These are phyloP conservation scores for Fusarium anthophilum DNA, from an alignment of 2,329 filamentous ascomycete species.

Conservation along the genomic window DNA sequence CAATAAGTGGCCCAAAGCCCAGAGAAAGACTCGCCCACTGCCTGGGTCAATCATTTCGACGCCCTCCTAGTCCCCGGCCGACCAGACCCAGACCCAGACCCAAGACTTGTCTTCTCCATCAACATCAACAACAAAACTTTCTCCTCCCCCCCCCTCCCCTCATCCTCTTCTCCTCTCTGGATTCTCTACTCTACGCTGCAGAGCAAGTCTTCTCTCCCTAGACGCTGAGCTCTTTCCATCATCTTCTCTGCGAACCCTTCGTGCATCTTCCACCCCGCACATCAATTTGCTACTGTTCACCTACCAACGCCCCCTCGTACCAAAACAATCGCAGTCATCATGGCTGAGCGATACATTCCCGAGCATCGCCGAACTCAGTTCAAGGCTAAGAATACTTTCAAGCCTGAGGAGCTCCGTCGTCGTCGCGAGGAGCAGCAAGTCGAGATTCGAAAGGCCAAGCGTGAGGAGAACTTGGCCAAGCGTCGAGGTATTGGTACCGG, in stretches of 20 bases:
- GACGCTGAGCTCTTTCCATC: slow-evolving; percentile 26
- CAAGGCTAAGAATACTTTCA: slow-evolving; percentile 99
- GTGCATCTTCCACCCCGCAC: slow-evolving; percentile 42
- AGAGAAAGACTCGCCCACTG: slow-evolving; percentile 33
- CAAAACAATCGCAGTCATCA: slow-evolving; percentile 61
- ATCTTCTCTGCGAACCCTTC: slow-evolving; percentile 25
- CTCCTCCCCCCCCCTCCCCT: slow-evolving; percentile 28
- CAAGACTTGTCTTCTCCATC: slow-evolving; percentile 38
- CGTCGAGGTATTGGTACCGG: slow-evolving; percentile 90
- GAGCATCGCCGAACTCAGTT: slow-evolving; percentile 99
- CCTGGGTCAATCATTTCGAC: slow-evolving; percentile 38
- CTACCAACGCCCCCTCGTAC: slow-evolving; percentile 36
- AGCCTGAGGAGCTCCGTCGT: slow-evolving; percentile 97
- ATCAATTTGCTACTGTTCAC: slow-evolving; percentile 41
- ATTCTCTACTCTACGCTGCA: slow-evolving; percentile 7
- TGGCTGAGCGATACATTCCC: slow-evolving; percentile 99
- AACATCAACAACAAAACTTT: slow-evolving; percentile 42
- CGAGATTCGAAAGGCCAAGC: slow-evolving; percentile 98
- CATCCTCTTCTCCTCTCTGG: slow-evolving; percentile 21
- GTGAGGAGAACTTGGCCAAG: slow-evolving; percentile 99
- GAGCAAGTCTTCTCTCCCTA: slow-evolving; percentile 9
- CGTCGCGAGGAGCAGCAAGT: slow-evolving; percentile 99
- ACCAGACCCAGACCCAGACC: slow-evolving; percentile 22
- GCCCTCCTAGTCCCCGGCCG: slow-evolving; percentile 34
- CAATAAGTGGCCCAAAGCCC: slow-evolving; percentile 21